Base-by-base conservation (phyloP, 2,329 filamentous ascomycete species). In the Beauveria australis region DNA sequence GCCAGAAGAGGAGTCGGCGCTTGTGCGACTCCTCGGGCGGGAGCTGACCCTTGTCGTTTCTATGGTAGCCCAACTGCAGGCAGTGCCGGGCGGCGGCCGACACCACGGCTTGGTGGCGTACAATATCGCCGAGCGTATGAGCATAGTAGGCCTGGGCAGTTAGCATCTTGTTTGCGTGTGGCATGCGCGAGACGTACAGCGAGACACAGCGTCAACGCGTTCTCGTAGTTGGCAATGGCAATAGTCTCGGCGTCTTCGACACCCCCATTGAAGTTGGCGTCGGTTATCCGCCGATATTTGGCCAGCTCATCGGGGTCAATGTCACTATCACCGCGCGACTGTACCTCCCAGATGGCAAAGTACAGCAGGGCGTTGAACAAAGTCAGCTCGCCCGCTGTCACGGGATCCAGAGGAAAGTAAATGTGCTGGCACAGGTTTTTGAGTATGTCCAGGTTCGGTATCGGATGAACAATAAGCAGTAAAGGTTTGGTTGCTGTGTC, bases 361-460 rank as follows among this genome's bases (percentile, higher is more conserved):
- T 59, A 66, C 8, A 66, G 24, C 10, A 61, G 53, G 2, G 64
- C 65, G 19, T 66, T 60, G 8, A 66, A 61, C 1, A 65, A 43
- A 1, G 63, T 65, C 14, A 64, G 22, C 19, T 66, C 61, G 10
- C 65, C 65, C 5, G 54, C 43, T 1, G 63, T 59, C 26, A 66
- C 60, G 1, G 65, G 65, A 41, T 63, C 63, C 1, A 65, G 59
- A 2, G 65, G 64, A 55, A 66, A 66, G 40, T 66, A 66, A 2
- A 66, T 43, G 14, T 54, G 60, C 24, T 64, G 65, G 6, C 60
- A 64, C 2, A 66, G 48, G 9, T 58, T 55, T 40, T 66, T 63
- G 18, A 66, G 61, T 33, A 63, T 47, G 16, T 53, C 46, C 18
- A 62, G 43, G 41, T 61, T 59, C 5, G 65, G 60, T 24, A 66